phyloP scores from a whole-genome alignment of 306 rosid species.

The Oemleria cerasiformis region DNA sequence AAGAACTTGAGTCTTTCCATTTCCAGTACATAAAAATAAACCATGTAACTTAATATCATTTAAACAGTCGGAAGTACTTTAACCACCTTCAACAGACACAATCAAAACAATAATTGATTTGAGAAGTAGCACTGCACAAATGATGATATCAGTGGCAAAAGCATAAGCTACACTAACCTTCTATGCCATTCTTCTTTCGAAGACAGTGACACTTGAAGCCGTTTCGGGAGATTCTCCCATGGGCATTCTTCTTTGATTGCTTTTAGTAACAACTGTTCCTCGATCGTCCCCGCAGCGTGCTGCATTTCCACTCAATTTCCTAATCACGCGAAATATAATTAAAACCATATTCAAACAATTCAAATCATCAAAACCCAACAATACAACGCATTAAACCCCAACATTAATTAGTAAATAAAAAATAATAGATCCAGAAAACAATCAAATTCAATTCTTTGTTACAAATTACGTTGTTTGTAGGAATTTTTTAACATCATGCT shows the following conservation, averaged over 20 bases:
- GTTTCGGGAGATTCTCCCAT: constrained; percentile 81
- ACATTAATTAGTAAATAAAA: not conserved
- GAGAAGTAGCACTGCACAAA: not conserved
- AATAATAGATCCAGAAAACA: not conserved
- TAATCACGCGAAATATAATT: not conserved
- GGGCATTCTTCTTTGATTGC: constrained; percentile 77
- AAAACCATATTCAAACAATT: constrained; percentile 5
- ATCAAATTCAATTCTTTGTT: not conserved
- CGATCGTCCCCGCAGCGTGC: constrained; percentile 53
- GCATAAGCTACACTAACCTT: constrained; percentile 43
- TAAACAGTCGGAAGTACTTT: not conserved
- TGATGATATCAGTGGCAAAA: not conserved
- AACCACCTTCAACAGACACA: no score
- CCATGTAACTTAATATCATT: not conserved
- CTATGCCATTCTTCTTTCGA: constrained; percentile 88
- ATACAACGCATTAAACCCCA: not conserved
- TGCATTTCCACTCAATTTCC: constrained; percentile 54
- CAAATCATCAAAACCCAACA: constrained; percentile 1
- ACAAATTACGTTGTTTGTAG: not conserved
- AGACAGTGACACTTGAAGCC: constrained; percentile 66
- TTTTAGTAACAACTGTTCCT: constrained; percentile 65
- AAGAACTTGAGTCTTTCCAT: not conserved
- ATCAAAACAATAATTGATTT: not conserved
- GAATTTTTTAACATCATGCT: not conserved
- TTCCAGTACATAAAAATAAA: not conserved